These are phyloP conservation scores for Leccinum subgranulosum DNA, from an alignment of 768 basidiomycete genomes.

Conservation along the genomic window DNA sequence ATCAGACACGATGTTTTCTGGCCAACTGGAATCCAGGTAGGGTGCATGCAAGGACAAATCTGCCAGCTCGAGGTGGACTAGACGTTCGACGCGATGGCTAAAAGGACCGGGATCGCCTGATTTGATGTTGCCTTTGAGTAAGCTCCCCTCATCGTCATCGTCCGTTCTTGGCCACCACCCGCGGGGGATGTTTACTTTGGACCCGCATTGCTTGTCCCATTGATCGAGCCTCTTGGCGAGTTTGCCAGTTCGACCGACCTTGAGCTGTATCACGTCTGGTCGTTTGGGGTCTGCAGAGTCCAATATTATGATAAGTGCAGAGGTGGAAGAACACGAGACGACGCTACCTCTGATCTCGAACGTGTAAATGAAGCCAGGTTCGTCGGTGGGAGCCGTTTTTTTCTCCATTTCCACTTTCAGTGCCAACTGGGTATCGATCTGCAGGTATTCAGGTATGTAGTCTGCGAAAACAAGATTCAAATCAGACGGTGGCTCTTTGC, in stretches of 20 bases:
- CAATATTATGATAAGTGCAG: slow-evolving; percentile 6
- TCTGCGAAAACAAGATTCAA: slow-evolving; percentile 36
- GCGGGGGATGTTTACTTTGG: slow-evolving; percentile 68
- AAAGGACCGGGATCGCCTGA: slow-evolving; percentile 60
- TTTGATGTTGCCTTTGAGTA: slow-evolving; percentile 64
- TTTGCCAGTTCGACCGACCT: slow-evolving; percentile 78
- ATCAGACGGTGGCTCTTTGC: slow-evolving; percentile 3
- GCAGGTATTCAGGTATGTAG: slow-evolving; percentile 69
- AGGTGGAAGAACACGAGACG: not conserved
- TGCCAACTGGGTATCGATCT: slow-evolving; percentile 55
- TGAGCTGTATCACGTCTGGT: slow-evolving; percentile 53
- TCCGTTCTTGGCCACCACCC: slow-evolving; percentile 69
- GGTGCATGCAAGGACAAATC: slow-evolving; percentile 58
- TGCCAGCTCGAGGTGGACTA: slow-evolving; percentile 77
- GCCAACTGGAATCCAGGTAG: slow-evolving; percentile 57
- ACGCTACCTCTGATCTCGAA: slow-evolving; percentile 71
- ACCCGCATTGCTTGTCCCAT: slow-evolving; percentile 80
- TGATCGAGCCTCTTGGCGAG: slow-evolving; percentile 70
- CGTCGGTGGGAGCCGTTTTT: slow-evolving; percentile 52
- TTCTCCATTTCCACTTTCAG: slow-evolving; percentile 55
- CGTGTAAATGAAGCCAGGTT: slow-evolving; percentile 75
- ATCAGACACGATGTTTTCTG: slow-evolving; percentile 32
- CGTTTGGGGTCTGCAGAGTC: slow-evolving; percentile 28
- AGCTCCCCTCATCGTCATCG: slow-evolving; percentile 41
- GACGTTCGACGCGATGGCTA: slow-evolving; percentile 73